Conservation (phyloP, 768 basidiomycete genomes). For the Solioccasus polychromus region DNA sequence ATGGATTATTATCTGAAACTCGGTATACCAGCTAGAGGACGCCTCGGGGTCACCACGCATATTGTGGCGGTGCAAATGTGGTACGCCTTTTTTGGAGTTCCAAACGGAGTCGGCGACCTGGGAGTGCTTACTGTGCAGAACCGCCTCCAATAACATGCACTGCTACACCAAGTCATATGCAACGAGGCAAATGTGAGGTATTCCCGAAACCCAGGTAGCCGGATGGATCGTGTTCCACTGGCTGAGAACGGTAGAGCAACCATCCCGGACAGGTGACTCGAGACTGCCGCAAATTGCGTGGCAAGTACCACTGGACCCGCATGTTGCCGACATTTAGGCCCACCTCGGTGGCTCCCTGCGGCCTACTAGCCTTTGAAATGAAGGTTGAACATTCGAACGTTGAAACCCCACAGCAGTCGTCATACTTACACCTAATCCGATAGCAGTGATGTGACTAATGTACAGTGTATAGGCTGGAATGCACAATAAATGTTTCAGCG, state of each 20-base stretch:
- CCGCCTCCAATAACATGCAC: slow-evolving; percentile 13
- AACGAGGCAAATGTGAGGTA: slow-evolving; percentile 25
- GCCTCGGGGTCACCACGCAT: no score
- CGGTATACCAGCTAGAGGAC: no score
- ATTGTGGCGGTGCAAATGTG: slow-evolving; percentile 23
- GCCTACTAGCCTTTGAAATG: no score
- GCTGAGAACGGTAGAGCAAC: no score
- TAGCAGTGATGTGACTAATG: slow-evolving; percentile 13
- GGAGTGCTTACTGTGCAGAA: slow-evolving; percentile 7
- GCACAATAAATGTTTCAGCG: neutral
- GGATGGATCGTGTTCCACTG: no score
- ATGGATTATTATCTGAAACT: no score
- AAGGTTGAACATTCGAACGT: neutral
- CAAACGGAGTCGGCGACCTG: slow-evolving; percentile 10
- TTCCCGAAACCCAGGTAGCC: slow-evolving; percentile 6
- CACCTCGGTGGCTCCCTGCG: no score
- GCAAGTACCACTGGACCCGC: no score
- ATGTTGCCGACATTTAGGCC: neutral
- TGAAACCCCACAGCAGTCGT: neutral
- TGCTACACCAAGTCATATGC: slow-evolving; percentile 3
- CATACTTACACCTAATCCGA: slow-evolving; percentile 7
- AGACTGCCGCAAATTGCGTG: no score
- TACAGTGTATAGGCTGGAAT: slow-evolving; percentile 21
- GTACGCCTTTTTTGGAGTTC: no score
- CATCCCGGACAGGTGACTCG: no score